Conservation (phyloP, 306 rosid genomes). For the Corylus americana region DNA sequence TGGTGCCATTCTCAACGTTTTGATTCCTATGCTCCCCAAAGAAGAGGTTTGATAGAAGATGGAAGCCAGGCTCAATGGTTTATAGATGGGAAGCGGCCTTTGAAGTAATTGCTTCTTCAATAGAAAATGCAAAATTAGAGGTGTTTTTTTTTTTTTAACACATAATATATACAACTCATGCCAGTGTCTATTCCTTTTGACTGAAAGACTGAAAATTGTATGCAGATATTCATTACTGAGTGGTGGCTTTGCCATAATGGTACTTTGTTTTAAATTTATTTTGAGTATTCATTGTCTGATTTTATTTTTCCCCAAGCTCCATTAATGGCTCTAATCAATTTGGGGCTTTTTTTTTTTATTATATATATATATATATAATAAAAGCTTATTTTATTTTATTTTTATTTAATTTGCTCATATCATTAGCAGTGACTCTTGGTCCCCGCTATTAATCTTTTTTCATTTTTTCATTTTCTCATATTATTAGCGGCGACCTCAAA, state of each 20-base stretch:
- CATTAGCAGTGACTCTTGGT: too few species aligned
- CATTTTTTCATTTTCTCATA: too few species aligned
- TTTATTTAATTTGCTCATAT: too few species aligned
- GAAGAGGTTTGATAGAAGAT: slow-evolving; percentile 79
- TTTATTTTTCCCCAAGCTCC: too few species aligned
- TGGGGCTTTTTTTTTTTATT: too few species aligned
- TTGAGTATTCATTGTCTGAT: too few species aligned
- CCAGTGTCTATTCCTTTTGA: slow-evolving; percentile 19
- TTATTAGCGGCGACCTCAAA: too few species aligned
- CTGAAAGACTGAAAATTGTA: slow-evolving; percentile 31
- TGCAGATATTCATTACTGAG: slow-evolving; percentile 95
- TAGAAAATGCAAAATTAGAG: slow-evolving; percentile 95
- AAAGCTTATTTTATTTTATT: too few species aligned
- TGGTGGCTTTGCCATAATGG: slow-evolving; percentile 85
- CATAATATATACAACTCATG: slow-evolving; percentile 18
- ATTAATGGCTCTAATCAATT: too few species aligned
- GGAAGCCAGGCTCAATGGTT: slow-evolving; percentile 97
- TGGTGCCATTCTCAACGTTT: slow-evolving; percentile 97
- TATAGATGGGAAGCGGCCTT: slow-evolving; percentile 89
- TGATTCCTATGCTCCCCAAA: slow-evolving; percentile 96
- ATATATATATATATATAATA: too few species aligned
- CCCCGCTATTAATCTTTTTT: too few species aligned
- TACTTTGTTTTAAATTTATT: too few species aligned
- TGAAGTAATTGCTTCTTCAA: slow-evolving; percentile 85
- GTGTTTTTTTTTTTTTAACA: slow-evolving; percentile 36